Evolutionary conservation across 176 grass and related monocot species (phyloP).

Genomic region (Tuctoria greenei): DNA sequence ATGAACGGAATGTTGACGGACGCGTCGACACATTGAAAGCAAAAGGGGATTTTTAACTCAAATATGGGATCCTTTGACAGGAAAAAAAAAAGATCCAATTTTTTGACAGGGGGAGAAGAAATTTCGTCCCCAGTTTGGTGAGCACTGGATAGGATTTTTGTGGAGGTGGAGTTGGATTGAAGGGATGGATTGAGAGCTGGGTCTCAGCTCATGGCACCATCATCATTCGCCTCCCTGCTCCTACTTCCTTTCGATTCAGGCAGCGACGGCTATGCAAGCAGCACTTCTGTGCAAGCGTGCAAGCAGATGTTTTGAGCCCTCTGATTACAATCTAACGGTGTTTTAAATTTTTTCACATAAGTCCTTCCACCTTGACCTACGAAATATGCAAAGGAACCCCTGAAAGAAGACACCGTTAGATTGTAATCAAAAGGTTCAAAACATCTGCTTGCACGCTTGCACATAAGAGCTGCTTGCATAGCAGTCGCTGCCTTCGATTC

Average conservation of each 20-base stretch:
- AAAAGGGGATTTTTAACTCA: conserved; percentile 6
- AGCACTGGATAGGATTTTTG: conserved; percentile 36
- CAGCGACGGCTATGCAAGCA: too few species aligned
- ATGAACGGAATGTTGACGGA: conserved; percentile 16
- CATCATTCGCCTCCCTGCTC: conserved; percentile 26
- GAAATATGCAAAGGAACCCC: too few species aligned
- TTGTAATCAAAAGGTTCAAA: too few species aligned
- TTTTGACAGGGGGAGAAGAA: conserved; percentile 21
- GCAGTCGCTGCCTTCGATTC: too few species aligned
- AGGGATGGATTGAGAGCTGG: conserved; percentile 54
- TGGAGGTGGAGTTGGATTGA: conserved; percentile 92
- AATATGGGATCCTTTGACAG: conserved; percentile 3
- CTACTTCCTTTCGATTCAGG: conserved; percentile 6
- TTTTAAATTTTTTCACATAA: too few species aligned
- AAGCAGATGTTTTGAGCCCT: too few species aligned
- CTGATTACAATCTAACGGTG: too few species aligned
- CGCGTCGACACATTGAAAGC: neutral
- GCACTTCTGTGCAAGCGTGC: too few species aligned
- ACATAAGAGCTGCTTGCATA: too few species aligned
- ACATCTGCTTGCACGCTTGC: too few species aligned
- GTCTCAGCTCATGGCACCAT: conserved; percentile 33
- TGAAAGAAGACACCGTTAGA: too few species aligned
- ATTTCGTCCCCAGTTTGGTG: conserved; percentile 9
- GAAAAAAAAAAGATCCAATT: conserved; percentile 33
- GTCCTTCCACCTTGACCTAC: too few species aligned